These are phyloP conservation scores for Smallanthus sonchifolius DNA, from an alignment of 129 eudicot genomes.

Conservation along the genomic window DNA sequence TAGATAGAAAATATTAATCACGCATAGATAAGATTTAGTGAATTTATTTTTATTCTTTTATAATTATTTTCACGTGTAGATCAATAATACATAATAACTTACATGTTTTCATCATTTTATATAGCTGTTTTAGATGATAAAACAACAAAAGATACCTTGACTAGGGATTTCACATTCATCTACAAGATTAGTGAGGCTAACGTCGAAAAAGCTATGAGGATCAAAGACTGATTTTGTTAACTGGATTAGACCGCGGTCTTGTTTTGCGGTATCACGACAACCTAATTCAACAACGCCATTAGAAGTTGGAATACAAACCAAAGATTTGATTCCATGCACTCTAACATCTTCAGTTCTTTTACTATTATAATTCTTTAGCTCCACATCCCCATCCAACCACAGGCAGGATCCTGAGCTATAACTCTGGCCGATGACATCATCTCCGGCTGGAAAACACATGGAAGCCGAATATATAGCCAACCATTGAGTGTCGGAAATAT, in stretches of 20 bases:
- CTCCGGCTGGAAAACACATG: slow-evolving; percentile 25
- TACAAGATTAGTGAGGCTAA: neutral
- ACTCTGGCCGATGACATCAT: slow-evolving; percentile 33
- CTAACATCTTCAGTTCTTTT: slow-evolving; percentile 52
- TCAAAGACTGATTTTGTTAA: slow-evolving; percentile 33
- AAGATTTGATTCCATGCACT: slow-evolving; percentile 34
- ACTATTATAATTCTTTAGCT: slow-evolving; percentile 21
- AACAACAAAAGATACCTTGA: slow-evolving; percentile 5
- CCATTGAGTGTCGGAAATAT: slow-evolving; percentile 37
- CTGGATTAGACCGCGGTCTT: slow-evolving; percentile 32
- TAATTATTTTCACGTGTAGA: no score
- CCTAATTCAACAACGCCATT: slow-evolving; percentile 52
- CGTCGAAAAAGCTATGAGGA: slow-evolving; percentile 4
- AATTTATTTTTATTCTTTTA: no score
- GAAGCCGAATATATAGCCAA: slow-evolving; percentile 35
- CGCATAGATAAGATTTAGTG: no score
- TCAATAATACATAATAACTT: no score
- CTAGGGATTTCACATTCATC: slow-evolving; percentile 19
- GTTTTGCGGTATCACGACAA: slow-evolving; percentile 25
- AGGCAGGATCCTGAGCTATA: slow-evolving; percentile 32
- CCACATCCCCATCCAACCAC: slow-evolving; percentile 37
- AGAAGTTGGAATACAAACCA: slow-evolving; percentile 48
- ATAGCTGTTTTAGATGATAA: no score
- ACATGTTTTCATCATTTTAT: no score
- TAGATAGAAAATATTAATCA: no score